phyloP scores from a whole-genome alignment of 2,329 filamentous ascomycete species.

The Diaporthe eres region DNA sequence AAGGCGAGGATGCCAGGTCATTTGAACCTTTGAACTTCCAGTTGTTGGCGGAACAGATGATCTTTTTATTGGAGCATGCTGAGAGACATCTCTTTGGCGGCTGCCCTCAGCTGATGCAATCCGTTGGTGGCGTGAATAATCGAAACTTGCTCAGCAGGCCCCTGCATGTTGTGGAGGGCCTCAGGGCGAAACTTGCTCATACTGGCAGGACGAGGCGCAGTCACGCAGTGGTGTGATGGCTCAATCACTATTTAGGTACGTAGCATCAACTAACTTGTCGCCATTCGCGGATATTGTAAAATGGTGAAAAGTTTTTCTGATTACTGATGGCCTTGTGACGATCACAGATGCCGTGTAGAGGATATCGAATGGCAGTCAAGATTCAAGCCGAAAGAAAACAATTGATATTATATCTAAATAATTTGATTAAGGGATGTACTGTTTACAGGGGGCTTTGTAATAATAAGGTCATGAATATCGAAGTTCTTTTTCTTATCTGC shows the following conservation, averaged over 20 bases:
- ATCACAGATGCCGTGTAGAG: not conserved
- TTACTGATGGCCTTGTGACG: not conserved
- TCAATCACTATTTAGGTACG: not conserved
- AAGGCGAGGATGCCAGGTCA: not conserved
- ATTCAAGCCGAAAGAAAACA: too few species aligned
- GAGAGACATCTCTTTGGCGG: not conserved
- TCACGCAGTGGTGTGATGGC: not conserved
- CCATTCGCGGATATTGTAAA: too few species aligned
- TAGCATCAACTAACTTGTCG: not conserved
- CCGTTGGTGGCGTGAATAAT: constrained; percentile 1
- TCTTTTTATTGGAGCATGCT: not conserved
- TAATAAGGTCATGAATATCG: too few species aligned
- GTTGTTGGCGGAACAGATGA: not conserved
- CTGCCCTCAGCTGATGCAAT: not conserved
- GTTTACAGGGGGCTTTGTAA: too few species aligned
- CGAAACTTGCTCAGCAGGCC: constrained; percentile 27
- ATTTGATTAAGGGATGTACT: too few species aligned
- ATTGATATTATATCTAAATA: too few species aligned
- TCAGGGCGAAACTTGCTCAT: constrained; percentile 6
- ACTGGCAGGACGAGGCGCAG: not conserved
- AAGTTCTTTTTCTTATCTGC: too few species aligned
- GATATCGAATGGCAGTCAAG: not conserved
- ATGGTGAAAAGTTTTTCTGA: not conserved
- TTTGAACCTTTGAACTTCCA: not conserved
- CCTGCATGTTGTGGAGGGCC: constrained; percentile 7